Conservation (phyloP, 2,329 filamentous ascomycete genomes). For the Drechslerella coelobrocha region DNA sequence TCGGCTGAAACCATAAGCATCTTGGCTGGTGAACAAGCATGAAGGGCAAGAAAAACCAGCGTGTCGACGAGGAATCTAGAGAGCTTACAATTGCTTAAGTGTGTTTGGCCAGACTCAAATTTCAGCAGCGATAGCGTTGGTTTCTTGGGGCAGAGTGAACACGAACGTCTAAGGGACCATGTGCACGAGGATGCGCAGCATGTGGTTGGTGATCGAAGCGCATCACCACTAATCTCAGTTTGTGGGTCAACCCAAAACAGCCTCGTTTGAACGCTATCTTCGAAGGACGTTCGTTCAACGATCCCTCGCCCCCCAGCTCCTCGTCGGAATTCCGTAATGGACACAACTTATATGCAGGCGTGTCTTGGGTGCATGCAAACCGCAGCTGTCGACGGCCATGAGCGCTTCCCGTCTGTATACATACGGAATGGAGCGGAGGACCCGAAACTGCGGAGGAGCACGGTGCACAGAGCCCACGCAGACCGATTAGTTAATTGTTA, state of each 20-base stretch:
- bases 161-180: background rate
- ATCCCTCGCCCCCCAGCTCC: no score
- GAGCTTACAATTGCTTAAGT: no score
- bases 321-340: background rate
- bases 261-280: background rate
- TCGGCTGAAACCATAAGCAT: background rate
- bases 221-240: background rate
- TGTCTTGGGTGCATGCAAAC: background rate
- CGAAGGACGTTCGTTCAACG: background rate
- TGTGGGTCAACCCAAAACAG: no score
- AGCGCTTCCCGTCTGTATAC: background rate
- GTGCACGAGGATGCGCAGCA: background rate
- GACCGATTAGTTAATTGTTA: background rate
- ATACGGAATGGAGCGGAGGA: constrained; percentile 1
- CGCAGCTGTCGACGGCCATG: background rate
- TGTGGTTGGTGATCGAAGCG: background rate
- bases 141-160: no score
- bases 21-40: constrained; percentile 2
- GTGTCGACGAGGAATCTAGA: no score
- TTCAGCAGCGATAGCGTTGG: no score
- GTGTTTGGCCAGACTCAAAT: no score
- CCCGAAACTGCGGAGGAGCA: background rate
- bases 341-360: background rate
- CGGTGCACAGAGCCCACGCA: background rate
- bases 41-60: background rate